These are phyloP conservation scores for Boletus vermiculosoides DNA, from an alignment of 768 basidiomycete species.

Conservation along the genomic window DNA sequence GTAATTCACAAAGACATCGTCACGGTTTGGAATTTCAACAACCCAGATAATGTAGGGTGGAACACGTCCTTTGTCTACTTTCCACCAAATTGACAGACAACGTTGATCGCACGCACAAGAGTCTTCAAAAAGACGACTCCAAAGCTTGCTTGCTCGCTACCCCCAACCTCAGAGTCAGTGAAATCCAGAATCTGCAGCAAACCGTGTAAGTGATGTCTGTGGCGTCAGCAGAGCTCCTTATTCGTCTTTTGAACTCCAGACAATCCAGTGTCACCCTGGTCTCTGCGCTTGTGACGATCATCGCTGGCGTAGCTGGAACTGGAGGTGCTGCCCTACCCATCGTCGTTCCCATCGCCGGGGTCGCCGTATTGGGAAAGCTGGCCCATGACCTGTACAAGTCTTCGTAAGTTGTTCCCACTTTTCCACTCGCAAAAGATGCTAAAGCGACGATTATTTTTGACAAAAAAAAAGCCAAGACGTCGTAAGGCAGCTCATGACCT, in stretches of 20 bases:
- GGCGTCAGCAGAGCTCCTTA: neutral
- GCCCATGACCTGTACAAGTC: neutral
- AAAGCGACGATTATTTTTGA: neutral
- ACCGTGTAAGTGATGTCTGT: neutral
- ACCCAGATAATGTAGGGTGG: conserved; percentile 1
- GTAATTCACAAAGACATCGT: conserved; percentile 6
- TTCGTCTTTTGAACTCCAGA: neutral
- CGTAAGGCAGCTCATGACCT: neutral
- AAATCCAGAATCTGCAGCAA: neutral
- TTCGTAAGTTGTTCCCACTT: neutral
- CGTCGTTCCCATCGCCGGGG: neutral
- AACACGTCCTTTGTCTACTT: neutral
- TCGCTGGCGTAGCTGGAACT: neutral
- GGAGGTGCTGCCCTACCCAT: conserved; percentile 2
- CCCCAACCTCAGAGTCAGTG: neutral
- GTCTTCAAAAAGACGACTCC: neutral
- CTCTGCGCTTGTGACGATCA: conserved; percentile 5
- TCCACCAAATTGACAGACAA: neutral
- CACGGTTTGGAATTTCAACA: conserved; percentile 4
- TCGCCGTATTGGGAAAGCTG: neutral
- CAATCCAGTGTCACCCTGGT: neutral
- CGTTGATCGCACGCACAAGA: neutral
- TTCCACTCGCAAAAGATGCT: neutral
- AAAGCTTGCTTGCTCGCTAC: neutral
- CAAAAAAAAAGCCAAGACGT: neutral